phyloP scores from a whole-genome alignment of 192 early-diverging fungal genomes.

The Dissophora globulifera region DNA sequence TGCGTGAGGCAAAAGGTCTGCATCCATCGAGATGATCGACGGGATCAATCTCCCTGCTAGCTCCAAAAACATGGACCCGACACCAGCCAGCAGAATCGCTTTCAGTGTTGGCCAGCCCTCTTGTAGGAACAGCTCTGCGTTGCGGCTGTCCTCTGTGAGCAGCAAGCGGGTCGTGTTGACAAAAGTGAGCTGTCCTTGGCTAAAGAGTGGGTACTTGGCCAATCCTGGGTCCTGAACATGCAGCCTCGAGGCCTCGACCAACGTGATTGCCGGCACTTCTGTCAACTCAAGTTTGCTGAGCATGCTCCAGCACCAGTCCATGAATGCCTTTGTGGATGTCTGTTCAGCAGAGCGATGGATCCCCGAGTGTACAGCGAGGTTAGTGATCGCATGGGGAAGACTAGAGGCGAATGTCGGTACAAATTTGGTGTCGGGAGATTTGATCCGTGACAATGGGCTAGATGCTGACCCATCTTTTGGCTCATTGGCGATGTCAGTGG shows the following conservation, averaged over 20 bases:
- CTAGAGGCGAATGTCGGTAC: slow-evolving; percentile 20
- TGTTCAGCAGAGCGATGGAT: slow-evolving; percentile 37
- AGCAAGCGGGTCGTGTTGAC: slow-evolving; percentile 53
- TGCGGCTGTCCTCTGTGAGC: slow-evolving; percentile 54
- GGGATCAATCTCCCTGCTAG: slow-evolving; percentile 40
- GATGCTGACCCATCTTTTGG: not conserved
- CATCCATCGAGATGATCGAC: slow-evolving; percentile 39
- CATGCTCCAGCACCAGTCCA: slow-evolving; percentile 60
- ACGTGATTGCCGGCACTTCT: slow-evolving; percentile 20
- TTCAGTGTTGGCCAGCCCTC: slow-evolving; percentile 58
- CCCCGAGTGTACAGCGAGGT: slow-evolving; percentile 40
- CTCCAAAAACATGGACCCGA: slow-evolving; percentile 18
- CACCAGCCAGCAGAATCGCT: slow-evolving; percentile 45
- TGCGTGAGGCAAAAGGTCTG: slow-evolving; percentile 15
- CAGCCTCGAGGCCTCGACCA: slow-evolving; percentile 29
- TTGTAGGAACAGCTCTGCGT: slow-evolving; percentile 52
- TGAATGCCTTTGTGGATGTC: slow-evolving; percentile 31
- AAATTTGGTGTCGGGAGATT: slow-evolving; percentile 19
- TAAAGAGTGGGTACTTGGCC: slow-evolving; percentile 33
- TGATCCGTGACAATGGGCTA: slow-evolving; percentile 1
- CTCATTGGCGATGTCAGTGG: not conserved
- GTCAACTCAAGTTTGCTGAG: slow-evolving; percentile 41
- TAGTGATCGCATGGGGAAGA: slow-evolving; percentile 38
- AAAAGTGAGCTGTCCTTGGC: slow-evolving; percentile 46
- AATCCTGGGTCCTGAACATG: slow-evolving; percentile 37